Conservation (phyloP, 768 basidiomycete species). For the Phylloporus sp. region DNA sequence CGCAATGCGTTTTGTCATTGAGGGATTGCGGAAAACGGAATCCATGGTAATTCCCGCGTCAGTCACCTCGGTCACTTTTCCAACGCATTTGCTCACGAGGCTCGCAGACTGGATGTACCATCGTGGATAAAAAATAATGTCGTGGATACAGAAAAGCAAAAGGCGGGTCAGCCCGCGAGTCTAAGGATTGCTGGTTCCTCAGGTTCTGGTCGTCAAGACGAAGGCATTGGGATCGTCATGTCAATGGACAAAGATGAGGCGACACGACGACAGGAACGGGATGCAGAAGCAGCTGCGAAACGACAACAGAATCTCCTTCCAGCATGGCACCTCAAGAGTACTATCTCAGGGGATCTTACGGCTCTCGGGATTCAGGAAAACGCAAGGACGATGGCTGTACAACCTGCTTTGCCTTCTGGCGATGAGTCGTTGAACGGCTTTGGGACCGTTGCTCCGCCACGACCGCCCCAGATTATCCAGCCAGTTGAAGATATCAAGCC, state of each 20-base stretch:
- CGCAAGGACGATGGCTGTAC: conserved; percentile 44
- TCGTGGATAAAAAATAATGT: conserved; percentile 76
- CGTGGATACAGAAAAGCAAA: conserved; percentile 57
- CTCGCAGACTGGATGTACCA: conserved; percentile 69
- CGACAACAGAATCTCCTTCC: conserved; percentile 89
- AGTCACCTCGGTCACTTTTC: conserved; percentile 26
- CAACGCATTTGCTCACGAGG: conserved; percentile 1
- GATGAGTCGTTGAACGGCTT: conserved; percentile 72
- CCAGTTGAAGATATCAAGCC: conserved; percentile 40
- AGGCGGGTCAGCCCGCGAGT: conserved; percentile 46
- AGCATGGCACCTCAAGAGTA: conserved; percentile 93
- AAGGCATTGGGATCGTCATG: conserved; percentile 82
- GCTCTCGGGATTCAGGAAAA: conserved; percentile 76
- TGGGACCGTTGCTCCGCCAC: conserved; percentile 45
- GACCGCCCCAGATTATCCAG: conserved; percentile 26
- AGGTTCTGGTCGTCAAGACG: conserved; percentile 53
- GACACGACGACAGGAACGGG: conserved; percentile 64
- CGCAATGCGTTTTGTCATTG: conserved; percentile 83
- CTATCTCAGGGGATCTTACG: conserved; percentile 88
- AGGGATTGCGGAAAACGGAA: conserved; percentile 86
- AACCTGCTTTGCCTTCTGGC: conserved; percentile 42
- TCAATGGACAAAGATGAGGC: conserved; percentile 86
- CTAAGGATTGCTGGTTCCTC: conserved; percentile 73
- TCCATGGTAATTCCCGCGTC: conserved; percentile 80
- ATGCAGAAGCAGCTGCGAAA: conserved; percentile 79